phyloP scores from a whole-genome alignment of 2,329 filamentous ascomycete genomes.

The Daldinia sp. region DNA sequence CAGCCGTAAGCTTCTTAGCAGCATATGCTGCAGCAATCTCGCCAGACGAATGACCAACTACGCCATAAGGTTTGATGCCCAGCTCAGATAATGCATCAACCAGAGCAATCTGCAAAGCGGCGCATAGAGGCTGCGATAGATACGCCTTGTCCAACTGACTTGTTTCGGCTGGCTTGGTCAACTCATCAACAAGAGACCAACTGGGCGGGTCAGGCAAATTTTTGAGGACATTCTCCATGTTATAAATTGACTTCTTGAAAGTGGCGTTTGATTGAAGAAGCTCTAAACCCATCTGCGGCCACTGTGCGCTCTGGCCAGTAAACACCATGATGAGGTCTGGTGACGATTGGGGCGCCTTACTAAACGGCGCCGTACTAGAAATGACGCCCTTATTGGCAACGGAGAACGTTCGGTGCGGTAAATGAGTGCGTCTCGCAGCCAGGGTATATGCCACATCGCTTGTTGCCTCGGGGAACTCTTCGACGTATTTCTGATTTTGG shows the following conservation, averaged over 20 bases:
- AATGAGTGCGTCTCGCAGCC: conserved; percentile 34
- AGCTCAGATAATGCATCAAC: conserved; percentile 34
- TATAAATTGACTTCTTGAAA: conserved; percentile 27
- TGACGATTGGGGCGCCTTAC: neutral
- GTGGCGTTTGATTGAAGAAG: conserved; percentile 31
- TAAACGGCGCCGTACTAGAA: conserved; percentile 1
- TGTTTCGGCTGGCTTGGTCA: conserved; percentile 32
- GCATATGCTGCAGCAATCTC: conserved; percentile 61
- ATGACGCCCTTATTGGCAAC: conserved; percentile 21
- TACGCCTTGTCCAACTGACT: conserved; percentile 43
- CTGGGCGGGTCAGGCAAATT: neutral
- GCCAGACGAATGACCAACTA: conserved; percentile 52
- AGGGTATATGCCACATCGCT: conserved; percentile 40
- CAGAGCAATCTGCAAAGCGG: conserved; percentile 43
- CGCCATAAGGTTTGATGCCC: conserved; percentile 32
- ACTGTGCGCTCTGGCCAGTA: conserved; percentile 45
- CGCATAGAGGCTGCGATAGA: conserved; percentile 49
- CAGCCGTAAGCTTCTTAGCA: conserved; percentile 51
- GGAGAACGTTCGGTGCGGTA: conserved; percentile 36
- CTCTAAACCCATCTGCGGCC: conserved; percentile 42
- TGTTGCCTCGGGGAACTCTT: conserved; percentile 21
- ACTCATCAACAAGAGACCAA: conserved; percentile 20
- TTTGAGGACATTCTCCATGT: conserved; percentile 13
- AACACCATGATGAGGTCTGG: conserved; percentile 40
- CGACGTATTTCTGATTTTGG: conserved; percentile 6